phyloP scores from a whole-genome alignment of 1,139 yeast genomes.

The Pichiaceae sp. region DNA sequence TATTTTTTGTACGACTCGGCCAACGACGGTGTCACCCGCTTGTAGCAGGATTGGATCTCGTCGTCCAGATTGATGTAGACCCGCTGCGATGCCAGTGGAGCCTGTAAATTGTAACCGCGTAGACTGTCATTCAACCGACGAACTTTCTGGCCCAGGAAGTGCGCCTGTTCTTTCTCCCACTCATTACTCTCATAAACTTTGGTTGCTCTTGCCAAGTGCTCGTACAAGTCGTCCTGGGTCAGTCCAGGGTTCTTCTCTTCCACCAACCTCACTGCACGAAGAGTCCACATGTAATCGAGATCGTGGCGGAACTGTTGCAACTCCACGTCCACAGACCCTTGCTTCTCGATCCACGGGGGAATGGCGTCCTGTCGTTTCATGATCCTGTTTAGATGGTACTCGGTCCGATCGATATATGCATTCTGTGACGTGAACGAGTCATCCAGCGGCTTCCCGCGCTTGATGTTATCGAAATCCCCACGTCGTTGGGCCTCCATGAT shows the following conservation, averaged over 20 bases:
- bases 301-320: slow-evolving; percentile 37
- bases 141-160: slow-evolving; percentile 34
- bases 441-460: slow-evolving; percentile 54
- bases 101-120: slow-evolving; percentile 70
- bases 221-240: slow-evolving; percentile 9
- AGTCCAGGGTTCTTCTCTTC: slow-evolving; percentile 18
- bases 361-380: slow-evolving; percentile 67
- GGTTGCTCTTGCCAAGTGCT: slow-evolving; percentile 8
- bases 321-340: slow-evolving; percentile 45
- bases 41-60: slow-evolving; percentile 39
- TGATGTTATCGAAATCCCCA: slow-evolving; percentile 59
- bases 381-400: slow-evolving; percentile 62
- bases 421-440: slow-evolving; percentile 28
- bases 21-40: slow-evolving; percentile 21
- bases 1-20: slow-evolving; percentile 17
- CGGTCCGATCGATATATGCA: slow-evolving; percentile 48
- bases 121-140: slow-evolving; percentile 47
- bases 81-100: slow-evolving; percentile 70
- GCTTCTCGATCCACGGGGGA: slow-evolving; percentile 88
- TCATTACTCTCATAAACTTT: slow-evolving; percentile 15
- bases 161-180: slow-evolving; percentile 36
- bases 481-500: slow-evolving; percentile 67
- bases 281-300: slow-evolving; percentile 37
- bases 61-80: slow-evolving; percentile 45
- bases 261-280: slow-evolving; percentile 27